Base-by-base conservation (phyloP, 495 filamentous ascomycete species). In the Aspergillus sparsus region DNA sequence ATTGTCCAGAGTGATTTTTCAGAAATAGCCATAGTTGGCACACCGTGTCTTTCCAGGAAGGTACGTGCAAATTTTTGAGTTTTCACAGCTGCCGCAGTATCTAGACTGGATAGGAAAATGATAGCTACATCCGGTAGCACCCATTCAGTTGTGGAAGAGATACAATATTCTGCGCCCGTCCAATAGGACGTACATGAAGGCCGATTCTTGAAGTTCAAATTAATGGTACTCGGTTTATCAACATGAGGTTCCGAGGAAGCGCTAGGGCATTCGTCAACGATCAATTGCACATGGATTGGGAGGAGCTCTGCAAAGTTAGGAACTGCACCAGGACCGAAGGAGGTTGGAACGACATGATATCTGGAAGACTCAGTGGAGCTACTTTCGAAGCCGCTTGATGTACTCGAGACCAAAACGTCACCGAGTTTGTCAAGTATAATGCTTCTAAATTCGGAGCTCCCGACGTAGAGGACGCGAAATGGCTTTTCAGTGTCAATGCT, bases 351-450 rank as follows among this genome's bases (percentile, higher is more conserved):
- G 61, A 92, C 85, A 73, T 88, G 90, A 71, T 87, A 92, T 55
- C 82, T 79, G 34, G 85, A 86, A 15, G 83, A 81, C 57, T 81
- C 78, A 27, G 76, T 68, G 45, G 82, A 80, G 65, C 75, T 79
- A 50, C 71, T 74, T 42, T 72, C 73, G 7, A 71, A 74, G 18
- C 68, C 68, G 61, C 67, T 65, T 53, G 69, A 69, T 35, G 80
- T 78, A 61, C 79, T 78, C 15, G 82, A 79, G 16, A 83, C 80
- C 49, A 85, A 64, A 47, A 89, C 87, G 61, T 83, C 84, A 15
- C 84, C 88, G 49, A 92, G 79, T 71, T 92, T 92, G 67, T 87
- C 83, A n/a, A 90, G 78, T 59, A 92, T 89, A 35, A 85, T 82
- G 55, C 87, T 82, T 57, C 87, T 85, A 27, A 81, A 83, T 6